These are phyloP conservation scores for Barnettozyma californica DNA, from an alignment of 805 yeast species.

Conservation along the genomic window DNA sequence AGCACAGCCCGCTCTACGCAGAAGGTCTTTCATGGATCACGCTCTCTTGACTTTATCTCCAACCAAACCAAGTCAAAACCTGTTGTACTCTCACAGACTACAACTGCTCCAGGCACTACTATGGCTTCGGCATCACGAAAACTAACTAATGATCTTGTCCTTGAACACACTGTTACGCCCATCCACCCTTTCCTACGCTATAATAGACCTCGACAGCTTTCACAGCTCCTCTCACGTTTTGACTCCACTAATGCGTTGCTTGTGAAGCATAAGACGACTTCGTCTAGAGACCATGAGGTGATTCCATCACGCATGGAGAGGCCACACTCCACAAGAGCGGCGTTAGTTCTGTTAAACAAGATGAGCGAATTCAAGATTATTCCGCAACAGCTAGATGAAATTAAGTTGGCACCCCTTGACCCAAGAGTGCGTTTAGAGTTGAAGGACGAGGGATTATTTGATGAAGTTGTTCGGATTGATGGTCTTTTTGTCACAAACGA, in stretches of 20 bases:
- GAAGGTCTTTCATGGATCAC: constrained; percentile 10
- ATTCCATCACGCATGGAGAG: not conserved
- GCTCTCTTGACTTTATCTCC: constrained; percentile 10
- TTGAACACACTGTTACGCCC: not conserved
- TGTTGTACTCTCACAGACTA: not conserved
- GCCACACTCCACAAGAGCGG: not conserved
- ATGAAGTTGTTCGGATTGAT: not conserved
- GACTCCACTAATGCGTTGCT: not conserved
- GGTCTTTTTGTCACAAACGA: constrained; percentile 6
- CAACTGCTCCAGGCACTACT: not conserved
- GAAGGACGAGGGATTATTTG: not conserved
- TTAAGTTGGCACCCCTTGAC: not conserved
- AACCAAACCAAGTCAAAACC: constrained; percentile 5
- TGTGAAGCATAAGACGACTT: not conserved
- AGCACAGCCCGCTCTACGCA: constrained; percentile 2
- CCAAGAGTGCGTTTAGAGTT: not conserved
- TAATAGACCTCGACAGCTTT: not conserved
- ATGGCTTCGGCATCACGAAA: not conserved
- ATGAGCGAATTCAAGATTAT: not conserved
- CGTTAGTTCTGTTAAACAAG: not conserved
- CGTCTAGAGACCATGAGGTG: not conserved
- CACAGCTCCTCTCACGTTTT: not conserved
- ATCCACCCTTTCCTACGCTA: constrained; percentile 8
- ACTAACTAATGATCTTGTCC: not conserved
- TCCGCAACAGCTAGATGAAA: not conserved